phyloP scores from a whole-genome alignment of 164 flowering plant species.

The Annona cherimola region DNA sequence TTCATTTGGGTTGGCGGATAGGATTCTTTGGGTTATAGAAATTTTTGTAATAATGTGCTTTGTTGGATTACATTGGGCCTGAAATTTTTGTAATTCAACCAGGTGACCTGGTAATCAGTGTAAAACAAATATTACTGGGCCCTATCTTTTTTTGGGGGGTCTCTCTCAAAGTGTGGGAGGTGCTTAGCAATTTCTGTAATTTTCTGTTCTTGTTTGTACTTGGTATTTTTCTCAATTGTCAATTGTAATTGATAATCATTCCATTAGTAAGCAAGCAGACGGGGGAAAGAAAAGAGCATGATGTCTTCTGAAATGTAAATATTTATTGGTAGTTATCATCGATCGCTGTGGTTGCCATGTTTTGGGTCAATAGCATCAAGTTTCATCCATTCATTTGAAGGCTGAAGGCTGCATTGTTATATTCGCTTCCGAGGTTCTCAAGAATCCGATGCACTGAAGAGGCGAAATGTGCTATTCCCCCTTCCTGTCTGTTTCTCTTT shows the following conservation, averaged over 20 bases:
- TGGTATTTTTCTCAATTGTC: too few relatives aligned
- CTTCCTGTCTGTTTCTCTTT: too few relatives aligned
- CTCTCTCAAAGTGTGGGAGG: neutral
- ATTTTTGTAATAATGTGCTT: constrained; percentile 39
- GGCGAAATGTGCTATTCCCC: too few relatives aligned
- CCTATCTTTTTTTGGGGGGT: constrained; percentile 2
- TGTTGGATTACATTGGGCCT: constrained; percentile 7
- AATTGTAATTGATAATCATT: neutral
- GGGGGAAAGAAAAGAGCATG: neutral
- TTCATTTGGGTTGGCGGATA: constrained; percentile 31
- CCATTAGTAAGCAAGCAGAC: neutral
- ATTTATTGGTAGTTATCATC: neutral
- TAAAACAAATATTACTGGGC: constrained; percentile 8
- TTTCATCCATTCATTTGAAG: too few relatives aligned
- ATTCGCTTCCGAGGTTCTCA: too few relatives aligned
- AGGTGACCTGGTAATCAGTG: constrained; percentile 16
- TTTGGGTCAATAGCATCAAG: too few relatives aligned
- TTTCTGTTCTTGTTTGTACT: neutral
- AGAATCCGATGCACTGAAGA: too few relatives aligned
- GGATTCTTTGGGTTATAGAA: constrained; percentile 31
- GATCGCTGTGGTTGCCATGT: neutral
- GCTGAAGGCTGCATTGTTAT: too few relatives aligned
- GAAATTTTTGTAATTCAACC: constrained; percentile 20
- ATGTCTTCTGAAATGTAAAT: neutral
- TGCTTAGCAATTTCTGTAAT: neutral